These are phyloP conservation scores for Diaporthe ampelina DNA, from an alignment of 2,329 filamentous ascomycete genomes.

Conservation along the genomic window DNA sequence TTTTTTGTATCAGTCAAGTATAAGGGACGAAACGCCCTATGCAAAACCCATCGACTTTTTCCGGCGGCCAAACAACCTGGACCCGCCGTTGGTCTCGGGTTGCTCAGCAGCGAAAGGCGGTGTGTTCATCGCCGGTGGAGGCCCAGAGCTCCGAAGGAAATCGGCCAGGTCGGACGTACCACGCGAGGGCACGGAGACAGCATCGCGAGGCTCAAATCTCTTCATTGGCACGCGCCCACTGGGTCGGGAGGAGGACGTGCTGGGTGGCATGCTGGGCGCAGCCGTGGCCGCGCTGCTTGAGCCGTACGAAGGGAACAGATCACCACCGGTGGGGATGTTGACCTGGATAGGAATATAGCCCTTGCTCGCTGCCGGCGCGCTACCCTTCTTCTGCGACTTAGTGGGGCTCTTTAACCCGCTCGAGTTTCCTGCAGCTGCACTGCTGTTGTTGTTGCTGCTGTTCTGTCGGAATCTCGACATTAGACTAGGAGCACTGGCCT, in stretches of 20 bases:
- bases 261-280: slow-evolving; percentile 40
- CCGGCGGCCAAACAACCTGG: slow-evolving; percentile 39
- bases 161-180: slow-evolving; percentile 78
- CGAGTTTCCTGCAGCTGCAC: slow-evolving; percentile 47
- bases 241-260: slow-evolving; percentile 35
- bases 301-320: slow-evolving; percentile 54
- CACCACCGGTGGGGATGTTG: slow-evolving; percentile 61
- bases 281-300: slow-evolving; percentile 46
- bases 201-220: slow-evolving; percentile 70
- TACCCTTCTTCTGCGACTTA: slow-evolving; percentile 52
- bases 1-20: neutral
- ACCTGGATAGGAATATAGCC: slow-evolving; percentile 69
- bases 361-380: slow-evolving; percentile 43
- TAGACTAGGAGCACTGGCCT: slow-evolving; percentile 72
- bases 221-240: slow-evolving; percentile 65
- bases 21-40: neutral
- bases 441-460: slow-evolving; percentile 51
- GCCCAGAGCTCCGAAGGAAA: slow-evolving; percentile 79
- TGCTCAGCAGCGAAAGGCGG: slow-evolving; percentile 21
- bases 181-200: slow-evolving; percentile 55
- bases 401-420: slow-evolving; percentile 47
- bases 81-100: slow-evolving; percentile 21
- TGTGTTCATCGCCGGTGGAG: slow-evolving; percentile 59
- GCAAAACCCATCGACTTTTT: slow-evolving; percentile 40
- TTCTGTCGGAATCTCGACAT: slow-evolving; percentile 70